These are phyloP conservation scores for Penicillium sp. DNA, from an alignment of 2,329 filamentous ascomycete genomes.

Conservation along the genomic window DNA sequence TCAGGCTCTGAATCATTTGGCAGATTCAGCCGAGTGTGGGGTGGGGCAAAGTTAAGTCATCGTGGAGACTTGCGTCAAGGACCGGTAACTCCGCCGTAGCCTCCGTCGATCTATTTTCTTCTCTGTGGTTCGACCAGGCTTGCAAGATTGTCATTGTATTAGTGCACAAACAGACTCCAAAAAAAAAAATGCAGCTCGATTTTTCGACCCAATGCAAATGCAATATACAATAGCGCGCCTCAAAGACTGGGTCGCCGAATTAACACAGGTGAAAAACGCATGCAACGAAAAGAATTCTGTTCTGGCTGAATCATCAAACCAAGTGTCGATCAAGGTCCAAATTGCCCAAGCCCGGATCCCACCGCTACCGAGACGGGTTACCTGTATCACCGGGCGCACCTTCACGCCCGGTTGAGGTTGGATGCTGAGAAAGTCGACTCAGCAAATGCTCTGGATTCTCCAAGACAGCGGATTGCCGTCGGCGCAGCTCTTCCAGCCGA, in stretches of 20 bases:
- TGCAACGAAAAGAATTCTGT: background rate
- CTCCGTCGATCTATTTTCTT: background rate
- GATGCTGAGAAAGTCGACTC: conserved; percentile 17
- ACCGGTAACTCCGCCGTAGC: background rate
- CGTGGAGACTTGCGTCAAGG: background rate
- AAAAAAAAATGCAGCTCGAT: background rate
- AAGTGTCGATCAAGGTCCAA: background rate
- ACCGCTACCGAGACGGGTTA: background rate
- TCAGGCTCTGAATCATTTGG: background rate
- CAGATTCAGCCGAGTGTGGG: background rate
- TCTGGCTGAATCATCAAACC: background rate
- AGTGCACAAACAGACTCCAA: background rate
- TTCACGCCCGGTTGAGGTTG: background rate
- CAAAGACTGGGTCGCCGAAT: background rate
- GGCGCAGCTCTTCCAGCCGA: conserved; percentile 68
- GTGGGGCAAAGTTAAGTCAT: background rate
- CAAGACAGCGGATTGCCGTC: conserved; percentile 63
- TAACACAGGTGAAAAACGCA: background rate
- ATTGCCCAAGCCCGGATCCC: background rate
- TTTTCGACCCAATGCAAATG: conserved; percentile 11
- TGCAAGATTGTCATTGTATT: background rate
- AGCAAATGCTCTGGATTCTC: conserved; percentile 39
- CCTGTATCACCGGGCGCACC: background rate
- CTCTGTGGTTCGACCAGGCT: too few relatives aligned
- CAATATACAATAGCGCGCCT: conserved; percentile 13